These are phyloP conservation scores for Trifolium pratense DNA, from an alignment of 306 rosid genomes.

Conservation along the genomic window DNA sequence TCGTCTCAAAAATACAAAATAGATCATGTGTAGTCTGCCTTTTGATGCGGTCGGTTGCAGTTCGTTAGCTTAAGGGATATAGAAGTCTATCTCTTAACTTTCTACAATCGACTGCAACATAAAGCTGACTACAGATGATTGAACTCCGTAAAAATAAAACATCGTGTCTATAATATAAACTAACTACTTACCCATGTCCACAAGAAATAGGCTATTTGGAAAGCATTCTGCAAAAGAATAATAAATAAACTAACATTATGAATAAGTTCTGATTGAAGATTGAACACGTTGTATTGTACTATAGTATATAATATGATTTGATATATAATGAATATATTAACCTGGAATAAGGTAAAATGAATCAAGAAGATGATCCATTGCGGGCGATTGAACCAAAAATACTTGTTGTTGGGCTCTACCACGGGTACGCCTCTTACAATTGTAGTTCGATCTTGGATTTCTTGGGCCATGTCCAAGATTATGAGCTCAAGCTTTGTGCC, in stretches of 20 bases:
- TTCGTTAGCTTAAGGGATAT: neutral
- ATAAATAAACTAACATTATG: neutral
- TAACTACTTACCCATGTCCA: constrained; percentile 54
- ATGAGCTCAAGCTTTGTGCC: constrained; percentile 68
- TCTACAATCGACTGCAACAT: neutral
- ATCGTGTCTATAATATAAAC: neutral
- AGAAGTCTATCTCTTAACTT: too few relatives aligned
- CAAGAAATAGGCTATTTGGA: constrained; percentile 65
- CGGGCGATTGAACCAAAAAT: constrained; percentile 69
- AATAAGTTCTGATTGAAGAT: neutral
- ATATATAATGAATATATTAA: neutral
- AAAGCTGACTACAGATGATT: neutral
- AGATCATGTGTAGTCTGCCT: neutral
- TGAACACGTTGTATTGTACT: neutral
- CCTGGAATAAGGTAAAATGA: constrained; percentile 68
- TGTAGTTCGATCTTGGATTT: constrained; percentile 64
- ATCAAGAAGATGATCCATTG: constrained; percentile 63
- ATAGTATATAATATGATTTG: neutral
- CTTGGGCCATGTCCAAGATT: constrained; percentile 78
- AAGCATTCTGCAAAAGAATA: constrained; percentile 59
- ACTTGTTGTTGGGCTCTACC: constrained; percentile 70
- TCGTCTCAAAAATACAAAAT: too few relatives aligned
- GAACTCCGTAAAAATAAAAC: neutral
- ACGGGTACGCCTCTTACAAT: constrained; percentile 65
- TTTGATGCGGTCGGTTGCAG: neutral